A percentile compares a stretch with the other conserved stretches of the same genome.
These are phyloP conservation scores for Adansonia gregorii DNA, from an alignment of 441 rosid genomes.

Conservation along the genomic window DNA sequence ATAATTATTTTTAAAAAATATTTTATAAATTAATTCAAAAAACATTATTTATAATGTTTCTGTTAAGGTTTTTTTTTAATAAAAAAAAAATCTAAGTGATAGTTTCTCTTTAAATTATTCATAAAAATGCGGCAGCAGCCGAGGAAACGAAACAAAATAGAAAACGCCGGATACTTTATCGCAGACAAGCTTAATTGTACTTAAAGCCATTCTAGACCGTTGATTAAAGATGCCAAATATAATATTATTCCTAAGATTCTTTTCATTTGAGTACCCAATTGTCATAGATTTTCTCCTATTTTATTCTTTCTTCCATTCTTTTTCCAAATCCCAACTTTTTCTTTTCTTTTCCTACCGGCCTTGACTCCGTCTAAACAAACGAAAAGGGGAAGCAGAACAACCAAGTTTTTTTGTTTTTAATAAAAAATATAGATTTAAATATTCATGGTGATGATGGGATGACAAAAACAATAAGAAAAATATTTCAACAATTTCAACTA, in stretches of 20 bases:
- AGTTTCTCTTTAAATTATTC: too few species aligned
- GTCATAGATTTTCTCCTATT: background rate
- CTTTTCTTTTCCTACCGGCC: background rate
- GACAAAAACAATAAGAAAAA: background rate
- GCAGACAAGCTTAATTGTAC: background rate
- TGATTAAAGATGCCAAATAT: background rate
- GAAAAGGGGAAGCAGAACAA: background rate
- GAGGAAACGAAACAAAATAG: background rate
- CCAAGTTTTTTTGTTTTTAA: background rate
- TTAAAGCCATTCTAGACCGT: too few species aligned
- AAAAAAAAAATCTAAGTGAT: too few species aligned
- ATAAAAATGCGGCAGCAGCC: too few species aligned
- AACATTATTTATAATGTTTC: too few species aligned
- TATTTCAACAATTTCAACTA: background rate
- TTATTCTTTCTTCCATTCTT: background rate
- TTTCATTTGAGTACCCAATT: background rate
- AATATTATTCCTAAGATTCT: background rate
- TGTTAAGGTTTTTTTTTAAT: too few species aligned
- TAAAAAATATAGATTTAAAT: background rate
- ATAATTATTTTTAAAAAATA: too few species aligned
- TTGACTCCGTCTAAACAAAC: background rate
- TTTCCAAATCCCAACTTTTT: background rate
- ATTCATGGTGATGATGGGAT: background rate
- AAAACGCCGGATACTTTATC: background rate
- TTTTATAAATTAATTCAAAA: too few species aligned